Evolutionary conservation across 2,329 filamentous ascomycete genomes (phyloP).

Genomic region (Microsporum ferrugineum): DNA sequence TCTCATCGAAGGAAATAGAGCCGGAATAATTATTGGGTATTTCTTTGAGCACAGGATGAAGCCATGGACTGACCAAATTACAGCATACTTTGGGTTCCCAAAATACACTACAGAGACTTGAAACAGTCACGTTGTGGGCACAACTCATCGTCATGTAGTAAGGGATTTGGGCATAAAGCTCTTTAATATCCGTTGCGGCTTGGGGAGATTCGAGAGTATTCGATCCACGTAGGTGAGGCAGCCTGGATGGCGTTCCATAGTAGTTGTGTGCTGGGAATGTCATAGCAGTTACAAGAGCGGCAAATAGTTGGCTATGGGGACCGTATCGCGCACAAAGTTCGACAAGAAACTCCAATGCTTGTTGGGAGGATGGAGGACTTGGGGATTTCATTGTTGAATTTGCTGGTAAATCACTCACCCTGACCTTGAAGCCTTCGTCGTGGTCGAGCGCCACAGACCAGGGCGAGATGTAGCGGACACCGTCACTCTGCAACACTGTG

Average conservation of each 20-base stretch:
- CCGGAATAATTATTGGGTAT: slow-evolving; percentile 6
- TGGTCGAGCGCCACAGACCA: slow-evolving; percentile 2
- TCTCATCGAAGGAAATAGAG: slow-evolving; percentile 4
- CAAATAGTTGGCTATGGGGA: slow-evolving; percentile 6
- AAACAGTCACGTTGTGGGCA: background rate
- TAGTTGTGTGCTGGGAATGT: slow-evolving; percentile 6
- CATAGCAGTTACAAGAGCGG: slow-evolving; percentile 6
- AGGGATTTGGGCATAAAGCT: slow-evolving; percentile 1
- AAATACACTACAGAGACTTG: slow-evolving; percentile 6
- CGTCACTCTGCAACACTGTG: background rate
- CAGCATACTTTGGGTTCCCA: slow-evolving; percentile 6
- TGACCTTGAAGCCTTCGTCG: background rate
- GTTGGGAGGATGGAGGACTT: background rate
- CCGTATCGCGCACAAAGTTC: slow-evolving; percentile 2
- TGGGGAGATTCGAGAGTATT: background rate
- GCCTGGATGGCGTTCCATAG: background rate
- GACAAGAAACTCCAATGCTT: slow-evolving; percentile 4
- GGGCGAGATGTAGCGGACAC: background rate
- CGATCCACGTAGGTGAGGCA: background rate
- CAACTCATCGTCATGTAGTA: slow-evolving; percentile 9
- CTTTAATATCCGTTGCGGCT: background rate
- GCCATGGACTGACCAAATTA: slow-evolving; percentile 7
- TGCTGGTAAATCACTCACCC: slow-evolving; percentile 1
- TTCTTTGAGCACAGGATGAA: slow-evolving; percentile 5
- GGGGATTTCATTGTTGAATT: background rate